Evolutionary conservation across 2,329 filamentous ascomycete species (phyloP).

Genomic region (Fusarium citri): DNA sequence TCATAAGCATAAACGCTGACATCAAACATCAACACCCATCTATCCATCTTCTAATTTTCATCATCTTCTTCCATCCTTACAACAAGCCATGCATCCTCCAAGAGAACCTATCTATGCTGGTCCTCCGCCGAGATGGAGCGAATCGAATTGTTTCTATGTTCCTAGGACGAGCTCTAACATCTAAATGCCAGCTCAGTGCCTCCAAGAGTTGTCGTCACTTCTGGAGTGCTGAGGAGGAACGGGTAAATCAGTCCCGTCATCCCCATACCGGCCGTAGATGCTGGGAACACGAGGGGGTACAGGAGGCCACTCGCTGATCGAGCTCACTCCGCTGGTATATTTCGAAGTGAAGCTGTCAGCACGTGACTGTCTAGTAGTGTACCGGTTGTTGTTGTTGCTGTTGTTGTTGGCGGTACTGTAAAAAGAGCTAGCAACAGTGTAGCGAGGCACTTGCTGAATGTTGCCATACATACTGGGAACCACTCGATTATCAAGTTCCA

Average conservation of each 20-base stretch:
- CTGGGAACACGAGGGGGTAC: constrained; percentile 21
- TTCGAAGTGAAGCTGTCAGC: constrained; percentile 53
- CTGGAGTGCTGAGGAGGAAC: constrained; percentile 32
- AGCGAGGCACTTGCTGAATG: constrained; percentile 38
- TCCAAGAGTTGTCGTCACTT: constrained; percentile 26
- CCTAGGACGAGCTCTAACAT: constrained; percentile 14
- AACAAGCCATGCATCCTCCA: constrained; percentile 32
- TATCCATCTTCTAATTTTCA: constrained; percentile 28
- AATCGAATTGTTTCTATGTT: constrained; percentile 25
- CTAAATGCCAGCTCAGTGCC: constrained; percentile 26
- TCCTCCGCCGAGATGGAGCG: constrained; percentile 33
- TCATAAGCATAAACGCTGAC: constrained; percentile 44
- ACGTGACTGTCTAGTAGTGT: constrained; percentile 57
- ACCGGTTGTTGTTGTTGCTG: constrained; percentile 51
- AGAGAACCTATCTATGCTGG: constrained; percentile 24
- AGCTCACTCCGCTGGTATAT: constrained; percentile 64
- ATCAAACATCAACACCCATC: constrained; percentile 40
- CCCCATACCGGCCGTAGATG: constrained; percentile 26
- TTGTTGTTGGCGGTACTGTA: constrained; percentile 31
- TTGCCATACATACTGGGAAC: constrained; percentile 32
- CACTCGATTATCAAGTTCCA: constrained; percentile 58
- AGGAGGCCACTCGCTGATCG: constrained; percentile 49
- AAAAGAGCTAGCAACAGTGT: constrained; percentile 41
- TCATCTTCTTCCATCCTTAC: not conserved
- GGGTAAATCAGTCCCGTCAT: constrained; percentile 25